Evolutionary conservation across 2,329 filamentous ascomycete genomes (phyloP), one percentile per base, ranked within the genome.

Genomic region (Verticillium klebahnii): DNA sequence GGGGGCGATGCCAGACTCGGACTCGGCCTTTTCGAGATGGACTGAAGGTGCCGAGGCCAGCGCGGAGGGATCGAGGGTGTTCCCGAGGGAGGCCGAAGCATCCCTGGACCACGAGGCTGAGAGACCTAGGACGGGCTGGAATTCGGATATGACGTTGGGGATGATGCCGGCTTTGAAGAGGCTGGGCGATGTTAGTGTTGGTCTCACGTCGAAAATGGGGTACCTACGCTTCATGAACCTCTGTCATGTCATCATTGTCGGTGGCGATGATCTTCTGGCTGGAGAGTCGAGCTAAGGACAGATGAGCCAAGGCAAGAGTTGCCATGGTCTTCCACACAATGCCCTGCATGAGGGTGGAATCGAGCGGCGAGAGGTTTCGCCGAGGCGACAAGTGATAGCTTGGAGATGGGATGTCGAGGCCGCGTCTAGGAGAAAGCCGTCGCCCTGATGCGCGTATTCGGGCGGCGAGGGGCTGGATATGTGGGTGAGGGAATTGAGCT

Each of bases 81-180:
- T 66, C 25, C 64, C 64, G 15, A 66, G 64, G 31, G 64, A 62
- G 4, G 63, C 64, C 1, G 36, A 50, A n/a, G 58, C 37, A n/a
- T 56, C 59, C 1, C 60, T 57, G 25, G 63, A 60, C 64, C 64
- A 66, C 17, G 58, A 36, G 29, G 55, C 64, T 17, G 60, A 60
- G n/a, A 66, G 56, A 17, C 63, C 63, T 4, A 66, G 29, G 61
- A 65, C 60, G 56, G 64, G 64, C 29, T 65, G 37, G 45, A 66
- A 66, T 12, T 65, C 64, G 7, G 61, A 59, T n/a, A 66, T n/a
- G 9, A 66, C 64, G 11, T 56, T 59, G 7, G 64, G 64, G 32
- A 66, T 66, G 58, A 66, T 59, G n/a, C 61, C 34, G 34, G 64
- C 64, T 31, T 62, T 58, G 29, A 25, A 54, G 19, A 66, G 58